phyloP scores from a whole-genome alignment of 2,329 filamentous ascomycete species.

The Teratosphaeria viscida region DNA sequence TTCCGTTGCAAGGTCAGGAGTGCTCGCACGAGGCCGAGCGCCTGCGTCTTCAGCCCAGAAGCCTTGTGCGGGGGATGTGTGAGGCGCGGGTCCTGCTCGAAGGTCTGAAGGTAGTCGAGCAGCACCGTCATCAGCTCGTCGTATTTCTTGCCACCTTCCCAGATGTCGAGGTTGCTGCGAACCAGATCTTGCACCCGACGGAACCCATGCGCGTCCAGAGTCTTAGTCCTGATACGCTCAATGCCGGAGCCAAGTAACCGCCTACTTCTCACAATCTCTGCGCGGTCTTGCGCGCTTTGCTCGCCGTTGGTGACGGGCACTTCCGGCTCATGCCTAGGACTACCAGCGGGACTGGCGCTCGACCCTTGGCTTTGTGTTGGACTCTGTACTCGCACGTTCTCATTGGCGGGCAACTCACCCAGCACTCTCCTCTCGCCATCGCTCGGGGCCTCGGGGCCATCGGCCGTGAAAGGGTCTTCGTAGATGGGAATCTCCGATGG shows the following conservation, averaged over 20 bases:
- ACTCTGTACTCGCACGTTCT: slow-evolving; percentile 26
- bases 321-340: slow-evolving; percentile 14
- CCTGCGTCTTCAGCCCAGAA: slow-evolving; percentile 57
- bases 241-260: slow-evolving; percentile 66
- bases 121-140: slow-evolving; percentile 56
- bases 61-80: slow-evolving; percentile 30
- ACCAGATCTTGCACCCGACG: slow-evolving; percentile 66
- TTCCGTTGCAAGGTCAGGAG: slow-evolving; percentile 58
- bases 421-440: slow-evolving; percentile 33
- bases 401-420: slow-evolving; percentile 42
- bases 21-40: slow-evolving; percentile 62
- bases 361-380: slow-evolving; percentile 20
- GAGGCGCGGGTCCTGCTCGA: slow-evolving; percentile 33
- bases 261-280: slow-evolving; percentile 34
- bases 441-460: slow-evolving; percentile 18
- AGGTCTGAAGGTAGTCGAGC: slow-evolving; percentile 58
- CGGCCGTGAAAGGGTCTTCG: slow-evolving; percentile 41
- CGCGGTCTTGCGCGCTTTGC: slow-evolving; percentile 24
- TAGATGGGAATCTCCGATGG: slow-evolving; percentile 39
- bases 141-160: slow-evolving; percentile 58
- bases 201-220: slow-evolving; percentile 73
- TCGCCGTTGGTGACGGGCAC: slow-evolving; percentile 2
- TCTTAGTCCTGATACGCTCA: slow-evolving; percentile 57
- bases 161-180: slow-evolving; percentile 51
- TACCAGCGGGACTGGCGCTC: slow-evolving; percentile 19